These are phyloP conservation scores for Porcisia hertigi DNA, from an alignment of 208 protist species.

Conservation along the genomic window DNA sequence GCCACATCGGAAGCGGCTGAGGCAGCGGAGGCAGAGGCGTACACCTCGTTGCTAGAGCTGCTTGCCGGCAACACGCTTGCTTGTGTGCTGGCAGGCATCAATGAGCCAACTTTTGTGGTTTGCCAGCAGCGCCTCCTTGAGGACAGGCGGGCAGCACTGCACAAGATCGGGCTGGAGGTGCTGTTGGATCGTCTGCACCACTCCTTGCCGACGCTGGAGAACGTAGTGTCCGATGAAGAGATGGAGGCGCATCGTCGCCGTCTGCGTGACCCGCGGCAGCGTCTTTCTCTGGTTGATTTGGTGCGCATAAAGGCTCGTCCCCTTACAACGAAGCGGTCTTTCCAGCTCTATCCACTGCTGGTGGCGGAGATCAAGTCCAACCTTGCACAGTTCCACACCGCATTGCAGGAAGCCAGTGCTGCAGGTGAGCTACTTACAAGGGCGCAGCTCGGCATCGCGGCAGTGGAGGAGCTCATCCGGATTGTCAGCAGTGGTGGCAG, in stretches of 20 bases:
- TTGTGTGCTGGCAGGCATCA: conserved; percentile 89
- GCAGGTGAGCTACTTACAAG: conserved; percentile 35
- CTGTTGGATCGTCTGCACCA: conserved; percentile 89
- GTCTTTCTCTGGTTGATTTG: conserved; percentile 76
- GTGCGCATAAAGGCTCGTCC: conserved; percentile 84
- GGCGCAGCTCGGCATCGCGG: conserved; percentile 56
- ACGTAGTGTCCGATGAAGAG: conserved; percentile 77
- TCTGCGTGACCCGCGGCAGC: conserved; percentile 79
- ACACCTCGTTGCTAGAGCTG: conserved; percentile 84
- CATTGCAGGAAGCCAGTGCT: conserved; percentile 9
- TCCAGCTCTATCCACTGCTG: conserved; percentile 63
- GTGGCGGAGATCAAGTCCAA: conserved; percentile 39
- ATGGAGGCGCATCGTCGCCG: conserved; percentile 71
- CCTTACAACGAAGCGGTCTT: conserved; percentile 83
- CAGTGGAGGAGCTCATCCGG: conserved; percentile 84
- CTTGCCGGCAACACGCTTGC: conserved; percentile 89
- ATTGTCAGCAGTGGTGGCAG: conserved; percentile 87
- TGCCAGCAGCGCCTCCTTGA: conserved; percentile 75
- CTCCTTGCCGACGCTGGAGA: conserved; percentile 83
- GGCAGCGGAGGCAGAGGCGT: conserved; percentile 62
- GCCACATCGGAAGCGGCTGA: background rate
- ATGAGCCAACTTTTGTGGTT: conserved; percentile 86
- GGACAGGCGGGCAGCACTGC: conserved; percentile 55
- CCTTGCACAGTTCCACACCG: conserved; percentile 21
- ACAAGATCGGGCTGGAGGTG: conserved; percentile 85